phyloP scores from a whole-genome alignment of 768 basidiomycete genomes.

The Boletus pseudo-olivaceus region DNA sequence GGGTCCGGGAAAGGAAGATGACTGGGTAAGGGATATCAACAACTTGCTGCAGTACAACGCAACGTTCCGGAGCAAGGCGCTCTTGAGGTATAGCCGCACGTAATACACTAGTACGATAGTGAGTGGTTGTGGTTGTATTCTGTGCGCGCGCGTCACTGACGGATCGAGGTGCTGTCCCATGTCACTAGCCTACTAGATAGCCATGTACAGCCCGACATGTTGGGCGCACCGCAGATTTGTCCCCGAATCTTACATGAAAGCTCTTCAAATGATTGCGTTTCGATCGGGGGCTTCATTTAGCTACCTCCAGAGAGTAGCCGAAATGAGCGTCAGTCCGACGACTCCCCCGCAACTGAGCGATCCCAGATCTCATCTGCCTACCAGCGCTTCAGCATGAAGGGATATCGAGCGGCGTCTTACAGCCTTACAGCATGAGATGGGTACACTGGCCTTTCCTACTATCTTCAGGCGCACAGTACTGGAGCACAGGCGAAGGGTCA shows the following conservation, averaged over 20 bases:
- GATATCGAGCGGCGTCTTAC: too few relatives aligned
- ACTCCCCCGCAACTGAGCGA: background rate
- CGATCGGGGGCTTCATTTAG: constrained; percentile 1
- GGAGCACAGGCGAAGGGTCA: background rate
- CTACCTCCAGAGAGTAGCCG: background rate
- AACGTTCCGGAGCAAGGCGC: constrained; percentile 88
- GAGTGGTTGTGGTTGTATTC: background rate
- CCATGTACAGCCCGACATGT: background rate
- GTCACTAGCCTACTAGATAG: constrained; percentile 2
- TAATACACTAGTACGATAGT: constrained; percentile 13
- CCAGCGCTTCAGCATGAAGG: too few relatives aligned
- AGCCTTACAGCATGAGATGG: background rate
- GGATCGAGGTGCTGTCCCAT: background rate
- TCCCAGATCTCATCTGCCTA: background rate
- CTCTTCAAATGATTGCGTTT: background rate
- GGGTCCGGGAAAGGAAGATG: constrained; percentile 79
- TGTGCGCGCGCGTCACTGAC: background rate
- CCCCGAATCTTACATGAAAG: background rate
- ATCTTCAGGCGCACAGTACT: background rate
- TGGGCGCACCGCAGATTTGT: background rate
- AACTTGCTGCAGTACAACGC: constrained; percentile 93
- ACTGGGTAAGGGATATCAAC: constrained; percentile 97
- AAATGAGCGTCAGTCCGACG: background rate
- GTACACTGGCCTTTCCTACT: background rate
- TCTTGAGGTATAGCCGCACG: constrained; percentile 65